Evolutionary conservation across 2,329 filamentous ascomycete species (phyloP), one percentile per base, ranked within the genome.

Genomic region (Penicillium sp.): DNA sequence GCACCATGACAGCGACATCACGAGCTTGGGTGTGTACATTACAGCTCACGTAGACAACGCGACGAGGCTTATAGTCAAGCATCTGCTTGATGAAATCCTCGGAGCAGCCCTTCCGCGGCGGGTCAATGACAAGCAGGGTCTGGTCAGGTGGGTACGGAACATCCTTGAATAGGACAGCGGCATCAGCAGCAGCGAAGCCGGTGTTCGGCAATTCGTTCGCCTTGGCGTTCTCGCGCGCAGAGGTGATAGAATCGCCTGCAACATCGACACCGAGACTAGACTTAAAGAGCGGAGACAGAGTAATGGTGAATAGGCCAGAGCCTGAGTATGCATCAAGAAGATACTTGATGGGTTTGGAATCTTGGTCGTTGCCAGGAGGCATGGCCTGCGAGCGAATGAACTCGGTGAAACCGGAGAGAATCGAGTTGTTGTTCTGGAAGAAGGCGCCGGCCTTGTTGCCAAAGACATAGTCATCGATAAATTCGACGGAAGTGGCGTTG

Each of bases 401-500:
- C 60, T 84, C 81, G 13, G 91, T 95, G 74, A 97, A 95, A 14
- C 78, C 75, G 27, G 89, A 85, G 22, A 99, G 86, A 73, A 99
- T 97, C 49, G 91, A 95, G 79, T 97, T 97, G 81, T 99, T 99
- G 80, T 99, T 99, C 69, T 99, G 94, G 82, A 99, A 99, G 78
- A 99, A 99, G 46, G 90, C 85, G 53, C 92, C 92, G 10, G 94
- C 94, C 2, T 89, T 90, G 76, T 95, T 97, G 69, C 86, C 86
- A 76, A 99, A 96, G 66, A 86, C 78, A 76, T 88, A 94, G 70
- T 85, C 76, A 66, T 87, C 90, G 56, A 99, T 83, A 74, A 95
- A 96, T 72, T 99, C 94, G 27, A 88, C 92, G 3, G 89, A 86
- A 45, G 81, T 88, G 58, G 82, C 87, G 60, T 92, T 95, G 69